Conservation (phyloP, 2,329 filamentous ascomycete species). For the Colletotrichum siamense region DNA sequence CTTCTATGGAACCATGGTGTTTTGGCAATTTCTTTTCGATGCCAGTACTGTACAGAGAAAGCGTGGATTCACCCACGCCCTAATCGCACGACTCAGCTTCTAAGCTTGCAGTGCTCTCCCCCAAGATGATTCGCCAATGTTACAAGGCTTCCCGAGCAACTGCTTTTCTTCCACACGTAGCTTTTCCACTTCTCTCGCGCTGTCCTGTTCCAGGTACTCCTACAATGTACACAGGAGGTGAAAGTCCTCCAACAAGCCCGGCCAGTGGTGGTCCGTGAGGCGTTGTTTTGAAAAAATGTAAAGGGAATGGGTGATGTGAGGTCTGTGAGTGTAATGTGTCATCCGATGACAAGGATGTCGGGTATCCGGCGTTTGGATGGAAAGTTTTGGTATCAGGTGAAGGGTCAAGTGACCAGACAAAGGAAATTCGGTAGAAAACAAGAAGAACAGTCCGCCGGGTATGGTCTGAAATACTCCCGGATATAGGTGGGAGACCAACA, state of each 20-base stretch:
- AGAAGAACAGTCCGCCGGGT: slow-evolving; percentile 6
- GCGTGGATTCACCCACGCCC: slow-evolving; percentile 18
- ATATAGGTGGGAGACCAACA: slow-evolving; percentile 10
- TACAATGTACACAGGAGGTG: slow-evolving; percentile 20
- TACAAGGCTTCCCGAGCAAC: slow-evolving; percentile 19
- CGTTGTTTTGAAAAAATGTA: slow-evolving; percentile 17
- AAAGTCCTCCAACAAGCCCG: slow-evolving; percentile 15
- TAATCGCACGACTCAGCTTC: slow-evolving; percentile 15
- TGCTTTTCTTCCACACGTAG: slow-evolving; percentile 21
- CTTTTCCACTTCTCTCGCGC: slow-evolving; percentile 8
- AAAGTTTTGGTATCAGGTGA: slow-evolving; percentile 22
- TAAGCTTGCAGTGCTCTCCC: slow-evolving; percentile 19
- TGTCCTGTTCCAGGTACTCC: slow-evolving; percentile 7
- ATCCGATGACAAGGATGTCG: slow-evolving; percentile 22
- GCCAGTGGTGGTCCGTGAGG: slow-evolving; percentile 10
- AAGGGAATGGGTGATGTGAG: slow-evolving; percentile 17
- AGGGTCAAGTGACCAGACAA: slow-evolving; percentile 21
- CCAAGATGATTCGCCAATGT: slow-evolving; percentile 8
- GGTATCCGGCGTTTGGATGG: slow-evolving; percentile 18
- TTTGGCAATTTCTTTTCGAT: slow-evolving; percentile 15
- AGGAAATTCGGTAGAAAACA: slow-evolving; percentile 12
- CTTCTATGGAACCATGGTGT: slow-evolving; percentile 2
- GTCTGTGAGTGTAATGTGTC: slow-evolving; percentile 18
- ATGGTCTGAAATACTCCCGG: slow-evolving; percentile 5
- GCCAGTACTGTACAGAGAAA: slow-evolving; percentile 21